These are phyloP conservation scores for Dryadomyces quercus-mongolicae DNA, from an alignment of 2,329 filamentous ascomycete species.

Conservation along the genomic window DNA sequence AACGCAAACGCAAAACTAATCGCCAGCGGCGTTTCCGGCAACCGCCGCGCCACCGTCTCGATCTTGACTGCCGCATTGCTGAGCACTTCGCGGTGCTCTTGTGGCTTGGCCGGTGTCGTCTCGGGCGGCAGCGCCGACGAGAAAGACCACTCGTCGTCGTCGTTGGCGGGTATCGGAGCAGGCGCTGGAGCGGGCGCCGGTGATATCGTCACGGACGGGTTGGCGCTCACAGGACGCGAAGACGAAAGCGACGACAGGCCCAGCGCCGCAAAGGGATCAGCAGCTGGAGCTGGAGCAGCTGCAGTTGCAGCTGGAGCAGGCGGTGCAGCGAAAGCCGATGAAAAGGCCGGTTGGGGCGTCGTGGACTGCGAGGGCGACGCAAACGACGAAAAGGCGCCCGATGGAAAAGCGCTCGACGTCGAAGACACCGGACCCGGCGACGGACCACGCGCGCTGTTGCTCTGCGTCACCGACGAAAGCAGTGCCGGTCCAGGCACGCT, in stretches of 20 bases:
- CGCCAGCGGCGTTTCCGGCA: conserved; percentile 36
- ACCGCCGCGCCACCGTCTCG: conserved; percentile 57
- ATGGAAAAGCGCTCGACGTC: conserved; percentile 28
- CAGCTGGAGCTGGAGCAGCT: conserved; percentile 17
- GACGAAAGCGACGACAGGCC: conserved; percentile 25
- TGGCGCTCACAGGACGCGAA: conserved; percentile 21
- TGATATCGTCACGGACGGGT: background rate
- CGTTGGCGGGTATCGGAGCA: conserved; percentile 25
- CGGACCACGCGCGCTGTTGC: conserved; percentile 40
- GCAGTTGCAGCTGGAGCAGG: conserved; percentile 22
- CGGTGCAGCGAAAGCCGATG: conserved; percentile 33
- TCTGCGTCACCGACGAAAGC: conserved; percentile 50
- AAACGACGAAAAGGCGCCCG: conserved; percentile 37
- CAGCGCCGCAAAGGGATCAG: conserved; percentile 43
- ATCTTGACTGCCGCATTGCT: conserved; percentile 60
- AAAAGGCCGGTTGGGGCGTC: conserved; percentile 39
- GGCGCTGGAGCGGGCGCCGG: conserved; percentile 14
- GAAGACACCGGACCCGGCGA: background rate
- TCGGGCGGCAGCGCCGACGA: conserved; percentile 67
- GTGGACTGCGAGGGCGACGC: conserved; percentile 32
- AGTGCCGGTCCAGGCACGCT: conserved; percentile 54
- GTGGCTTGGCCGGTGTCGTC: conserved; percentile 31
- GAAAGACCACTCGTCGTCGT: conserved; percentile 93
- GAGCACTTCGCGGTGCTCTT: conserved; percentile 52
- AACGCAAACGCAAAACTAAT: conserved; percentile 69